Evolutionary conservation across 129 eudicot genomes (phyloP).

Genomic region (Tagetes erecta): DNA sequence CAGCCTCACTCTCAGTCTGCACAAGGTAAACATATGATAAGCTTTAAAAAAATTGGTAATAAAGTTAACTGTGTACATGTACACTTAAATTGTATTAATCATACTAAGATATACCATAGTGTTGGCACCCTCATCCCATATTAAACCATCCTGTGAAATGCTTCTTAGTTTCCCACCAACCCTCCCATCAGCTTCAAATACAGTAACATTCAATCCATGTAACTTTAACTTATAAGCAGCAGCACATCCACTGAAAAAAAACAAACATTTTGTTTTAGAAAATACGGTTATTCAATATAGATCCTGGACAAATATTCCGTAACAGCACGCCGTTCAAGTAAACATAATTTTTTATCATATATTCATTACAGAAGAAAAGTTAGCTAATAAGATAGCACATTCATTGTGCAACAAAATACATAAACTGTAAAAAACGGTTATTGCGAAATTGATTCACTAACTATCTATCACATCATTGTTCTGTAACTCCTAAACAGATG

Average conservation of each 20-base stretch:
- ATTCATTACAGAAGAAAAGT: not conserved
- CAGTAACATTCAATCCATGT: slow-evolving; percentile 72
- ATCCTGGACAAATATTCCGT: no score
- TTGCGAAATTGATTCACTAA: not conserved
- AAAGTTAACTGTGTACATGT: not conserved
- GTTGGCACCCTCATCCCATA: slow-evolving; percentile 99
- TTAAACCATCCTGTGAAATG: slow-evolving; percentile 66
- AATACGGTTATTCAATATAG: not conserved
- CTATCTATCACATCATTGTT: not conserved
- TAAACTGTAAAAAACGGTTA: not conserved
- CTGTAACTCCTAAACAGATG: not conserved
- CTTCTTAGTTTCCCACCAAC: slow-evolving; percentile 89
- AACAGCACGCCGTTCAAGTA: not conserved
- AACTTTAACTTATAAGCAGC: slow-evolving; percentile 87
- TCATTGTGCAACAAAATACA: slow-evolving; percentile 5
- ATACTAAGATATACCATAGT: slow-evolving; percentile 61
- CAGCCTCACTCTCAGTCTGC: slow-evolving; percentile 88
- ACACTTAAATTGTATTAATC: not conserved
- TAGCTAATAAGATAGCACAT: not conserved
- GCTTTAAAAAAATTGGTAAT: slow-evolving; percentile 17
- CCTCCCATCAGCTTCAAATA: slow-evolving; percentile 89
- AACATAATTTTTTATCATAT: not conserved
- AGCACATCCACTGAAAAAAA: slow-evolving; percentile 75
- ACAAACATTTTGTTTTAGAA: not conserved
- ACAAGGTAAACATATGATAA: slow-evolving; percentile 16